phyloP scores from a whole-genome alignment of 305 asterid genomes.

The Fraxinus sp. region DNA sequence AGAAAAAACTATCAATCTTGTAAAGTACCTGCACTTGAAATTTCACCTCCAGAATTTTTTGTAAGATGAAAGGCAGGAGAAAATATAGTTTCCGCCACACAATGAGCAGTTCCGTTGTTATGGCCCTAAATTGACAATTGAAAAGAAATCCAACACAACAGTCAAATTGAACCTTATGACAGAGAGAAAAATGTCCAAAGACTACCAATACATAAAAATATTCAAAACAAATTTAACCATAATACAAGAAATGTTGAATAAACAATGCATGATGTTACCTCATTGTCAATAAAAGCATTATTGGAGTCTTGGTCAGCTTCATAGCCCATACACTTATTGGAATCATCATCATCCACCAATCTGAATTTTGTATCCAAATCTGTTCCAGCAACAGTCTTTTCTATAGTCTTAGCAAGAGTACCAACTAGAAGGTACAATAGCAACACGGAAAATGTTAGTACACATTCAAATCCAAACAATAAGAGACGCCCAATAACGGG shows the following conservation, averaged over 20 bases:
- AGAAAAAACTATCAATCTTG: constrained; percentile 3
- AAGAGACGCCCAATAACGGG: constrained; percentile 1
- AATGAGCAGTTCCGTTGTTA: constrained; percentile 42
- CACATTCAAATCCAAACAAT: constrained; percentile 20
- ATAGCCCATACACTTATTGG: constrained; percentile 41
- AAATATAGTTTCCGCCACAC: constrained; percentile 65
- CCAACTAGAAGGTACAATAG: constrained; percentile 50
- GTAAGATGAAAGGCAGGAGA: constrained; percentile 82
- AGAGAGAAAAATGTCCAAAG: background rate
- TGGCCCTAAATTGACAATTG: constrained; percentile 44
- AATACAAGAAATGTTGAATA: constrained; percentile 6
- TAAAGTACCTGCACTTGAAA: constrained; percentile 57
- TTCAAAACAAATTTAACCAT: background rate
- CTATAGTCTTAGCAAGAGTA: constrained; percentile 42
- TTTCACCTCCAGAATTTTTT: constrained; percentile 52
- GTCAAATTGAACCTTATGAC: constrained; percentile 9
- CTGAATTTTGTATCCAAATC: constrained; percentile 60
- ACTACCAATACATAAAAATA: background rate
- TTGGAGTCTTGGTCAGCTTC: constrained; percentile 34
- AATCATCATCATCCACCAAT: constrained; percentile 47
- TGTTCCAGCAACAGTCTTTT: constrained; percentile 48
- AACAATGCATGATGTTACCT: constrained; percentile 41
- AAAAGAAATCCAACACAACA: constrained; percentile 19
- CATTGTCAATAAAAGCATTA: constrained; percentile 29
- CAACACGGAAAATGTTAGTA: constrained; percentile 19